Evolutionary conservation across 1,284 basidiomycete species (phyloP).

Genomic region (Malassezia furfur): DNA sequence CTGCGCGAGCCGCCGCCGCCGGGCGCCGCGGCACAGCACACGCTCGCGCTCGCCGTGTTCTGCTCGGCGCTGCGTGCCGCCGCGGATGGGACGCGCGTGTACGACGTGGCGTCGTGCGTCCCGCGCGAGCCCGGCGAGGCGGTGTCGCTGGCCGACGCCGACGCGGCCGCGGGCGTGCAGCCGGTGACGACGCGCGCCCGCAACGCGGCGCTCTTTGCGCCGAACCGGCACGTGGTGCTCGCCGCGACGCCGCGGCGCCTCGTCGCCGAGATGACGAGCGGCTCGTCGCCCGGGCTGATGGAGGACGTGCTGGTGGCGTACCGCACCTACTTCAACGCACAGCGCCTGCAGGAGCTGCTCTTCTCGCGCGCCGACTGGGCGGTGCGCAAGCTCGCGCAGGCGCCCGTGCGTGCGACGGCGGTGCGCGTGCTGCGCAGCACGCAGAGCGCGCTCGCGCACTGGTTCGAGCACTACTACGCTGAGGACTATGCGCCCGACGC

Average conservation of each 20-base stretch:
- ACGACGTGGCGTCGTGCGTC: constrained; percentile 7
- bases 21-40: background rate
- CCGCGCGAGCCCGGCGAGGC: constrained; percentile 1
- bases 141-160: background rate
- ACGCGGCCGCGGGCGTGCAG: background rate
- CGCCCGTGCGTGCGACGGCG: background rate
- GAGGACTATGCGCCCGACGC: constrained; percentile 9
- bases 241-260: constrained; percentile 16
- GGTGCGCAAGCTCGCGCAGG: background rate
- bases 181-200: constrained; percentile 2
- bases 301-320: constrained; percentile 13
- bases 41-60: constrained; percentile 6
- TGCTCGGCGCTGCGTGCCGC: background rate
- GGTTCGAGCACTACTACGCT: constrained; percentile 12
- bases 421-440: constrained; percentile 7
- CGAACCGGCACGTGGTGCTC: constrained; percentile 4
- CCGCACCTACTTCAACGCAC: constrained; percentile 11
- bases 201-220: constrained; percentile 1
- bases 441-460: constrained; percentile 9
- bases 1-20: background rate
- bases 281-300: constrained; percentile 10
- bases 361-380: constrained; percentile 15
- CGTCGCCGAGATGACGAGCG: constrained; percentile 17
- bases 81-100: background rate
- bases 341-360: constrained; percentile 12